Conservation (phyloP, 2,329 filamentous ascomycete genomes). For the Alternaria atra region DNA sequence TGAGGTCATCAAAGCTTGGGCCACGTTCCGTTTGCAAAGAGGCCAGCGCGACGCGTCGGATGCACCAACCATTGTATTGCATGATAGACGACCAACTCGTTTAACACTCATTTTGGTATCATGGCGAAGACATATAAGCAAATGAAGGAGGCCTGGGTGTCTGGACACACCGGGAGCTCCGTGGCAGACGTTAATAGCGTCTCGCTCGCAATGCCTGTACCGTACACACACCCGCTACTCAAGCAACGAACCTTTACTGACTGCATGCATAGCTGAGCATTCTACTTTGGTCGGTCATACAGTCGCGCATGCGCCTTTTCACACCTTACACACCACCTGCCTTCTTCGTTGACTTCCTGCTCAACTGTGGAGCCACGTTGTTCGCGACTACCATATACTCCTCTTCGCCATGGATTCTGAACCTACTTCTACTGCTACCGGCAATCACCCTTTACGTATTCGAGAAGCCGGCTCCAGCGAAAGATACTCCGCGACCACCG, state of each 20-base stretch:
- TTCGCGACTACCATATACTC: slow-evolving; percentile 89
- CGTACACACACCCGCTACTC: slow-evolving; percentile 33
- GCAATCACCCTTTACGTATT: slow-evolving; percentile 68
- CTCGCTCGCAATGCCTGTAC: slow-evolving; percentile 83
- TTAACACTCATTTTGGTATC: slow-evolving; percentile 12
- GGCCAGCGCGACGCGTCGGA: slow-evolving; percentile 32
- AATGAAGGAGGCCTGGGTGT: slow-evolving; percentile 94
- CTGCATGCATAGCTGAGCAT: slow-evolving; percentile 71
- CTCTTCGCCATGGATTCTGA: slow-evolving; percentile 75
- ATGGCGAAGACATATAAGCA: slow-evolving; percentile 77
- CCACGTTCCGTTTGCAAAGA: slow-evolving; percentile 13
- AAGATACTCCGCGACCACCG: slow-evolving; percentile 30
- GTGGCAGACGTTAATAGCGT: slow-evolving; percentile 88
- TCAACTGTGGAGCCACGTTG: slow-evolving; percentile 84
- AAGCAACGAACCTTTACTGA: slow-evolving; percentile 33
- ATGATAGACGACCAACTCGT: slow-evolving; percentile 21
- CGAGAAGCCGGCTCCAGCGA: slow-evolving; percentile 32
- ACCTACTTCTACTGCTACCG: slow-evolving; percentile 76
- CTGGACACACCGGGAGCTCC: slow-evolving; percentile 83
- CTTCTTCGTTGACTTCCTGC: slow-evolving; percentile 81
- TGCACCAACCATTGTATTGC: slow-evolving; percentile 13
- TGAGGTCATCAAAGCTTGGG: slow-evolving; percentile 18
- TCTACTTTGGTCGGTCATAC: slow-evolving; percentile 87
- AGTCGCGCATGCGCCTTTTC: slow-evolving; percentile 86
- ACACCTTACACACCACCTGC: slow-evolving; percentile 73